These are phyloP conservation scores for Fallopia convolvulus DNA, from an alignment of 148 eudicot species.

Conservation along the genomic window DNA sequence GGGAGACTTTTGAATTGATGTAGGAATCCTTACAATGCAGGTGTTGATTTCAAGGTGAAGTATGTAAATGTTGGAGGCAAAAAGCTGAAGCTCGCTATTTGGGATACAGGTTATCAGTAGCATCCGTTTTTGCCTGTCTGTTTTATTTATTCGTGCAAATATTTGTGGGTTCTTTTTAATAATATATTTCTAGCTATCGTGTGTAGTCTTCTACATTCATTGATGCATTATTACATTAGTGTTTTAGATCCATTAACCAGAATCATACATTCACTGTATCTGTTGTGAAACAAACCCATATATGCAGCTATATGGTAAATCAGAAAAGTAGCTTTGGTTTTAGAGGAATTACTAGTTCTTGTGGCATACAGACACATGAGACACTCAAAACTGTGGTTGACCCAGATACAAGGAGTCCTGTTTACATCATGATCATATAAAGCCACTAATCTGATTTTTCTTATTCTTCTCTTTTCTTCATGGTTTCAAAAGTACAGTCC, in stretches of 20 bases:
- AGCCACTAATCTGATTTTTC: not conserved
- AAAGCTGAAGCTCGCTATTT: conserved; percentile 82
- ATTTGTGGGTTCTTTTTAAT: no score
- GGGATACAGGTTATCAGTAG: conserved; percentile 73
- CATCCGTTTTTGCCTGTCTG: no score
- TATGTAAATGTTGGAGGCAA: conserved; percentile 71
- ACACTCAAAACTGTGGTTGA: not conserved
- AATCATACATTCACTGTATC: no score
- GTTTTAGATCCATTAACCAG: not conserved
- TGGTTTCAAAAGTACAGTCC: not conserved
- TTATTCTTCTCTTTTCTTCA: not conserved
- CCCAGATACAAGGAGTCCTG: not conserved
- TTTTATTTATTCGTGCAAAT: no score
- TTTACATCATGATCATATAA: not conserved
- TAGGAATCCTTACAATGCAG: conserved; percentile 16
- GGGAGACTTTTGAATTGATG: no score
- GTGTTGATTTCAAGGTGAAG: conserved; percentile 88
- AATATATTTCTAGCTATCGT: not conserved
- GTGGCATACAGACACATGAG: not conserved
- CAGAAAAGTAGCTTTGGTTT: not conserved
- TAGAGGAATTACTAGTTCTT: not conserved
- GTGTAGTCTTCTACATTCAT: not conserved
- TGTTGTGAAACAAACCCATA: no score
- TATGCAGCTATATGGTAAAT: no score
- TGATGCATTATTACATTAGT: not conserved